phyloP scores from a whole-genome alignment of 169 alveolate genomes.

The Plasmodium reichenowi region DNA sequence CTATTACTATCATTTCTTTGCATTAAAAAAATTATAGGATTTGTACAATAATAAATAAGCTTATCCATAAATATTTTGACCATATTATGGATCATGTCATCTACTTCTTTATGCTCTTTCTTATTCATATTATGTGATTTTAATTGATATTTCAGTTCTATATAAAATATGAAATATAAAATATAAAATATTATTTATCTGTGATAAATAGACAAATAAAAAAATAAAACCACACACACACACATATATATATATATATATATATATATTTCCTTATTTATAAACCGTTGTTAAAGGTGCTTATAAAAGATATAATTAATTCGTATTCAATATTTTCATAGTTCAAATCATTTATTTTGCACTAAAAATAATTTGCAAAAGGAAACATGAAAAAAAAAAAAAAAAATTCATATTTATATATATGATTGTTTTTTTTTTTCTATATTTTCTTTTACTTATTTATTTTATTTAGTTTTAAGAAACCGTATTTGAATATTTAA shows the following conservation, averaged over 20 bases:
- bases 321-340: conserved; percentile 50
- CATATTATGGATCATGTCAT: conserved; percentile 35
- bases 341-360: conserved; percentile 31
- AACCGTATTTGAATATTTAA: conserved; percentile 54
- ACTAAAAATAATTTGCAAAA: conserved; percentile 26
- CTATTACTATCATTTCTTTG: conserved; percentile 17
- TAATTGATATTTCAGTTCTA: conserved; percentile 57
- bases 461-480: conserved; percentile 6
- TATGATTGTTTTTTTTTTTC: too few species aligned
- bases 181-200: neutral
- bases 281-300: conserved; percentile 54
- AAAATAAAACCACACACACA: too few species aligned
- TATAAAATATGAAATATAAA: too few species aligned
- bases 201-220: neutral
- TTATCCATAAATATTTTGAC: conserved; percentile 43
- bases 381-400: neutral
- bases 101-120: conserved; percentile 28
- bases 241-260: neutral
- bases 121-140: conserved; percentile 20
- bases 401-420: neutral
- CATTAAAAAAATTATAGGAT: conserved; percentile 35
- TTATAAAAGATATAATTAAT: conserved; percentile 45
- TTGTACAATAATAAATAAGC: conserved; percentile 41
- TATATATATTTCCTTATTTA: neutral
- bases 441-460: too few species aligned